Base-by-base conservation (phyloP, 2,329 filamentous ascomycete species). In the Talaromyces albobiverticillius region DNA sequence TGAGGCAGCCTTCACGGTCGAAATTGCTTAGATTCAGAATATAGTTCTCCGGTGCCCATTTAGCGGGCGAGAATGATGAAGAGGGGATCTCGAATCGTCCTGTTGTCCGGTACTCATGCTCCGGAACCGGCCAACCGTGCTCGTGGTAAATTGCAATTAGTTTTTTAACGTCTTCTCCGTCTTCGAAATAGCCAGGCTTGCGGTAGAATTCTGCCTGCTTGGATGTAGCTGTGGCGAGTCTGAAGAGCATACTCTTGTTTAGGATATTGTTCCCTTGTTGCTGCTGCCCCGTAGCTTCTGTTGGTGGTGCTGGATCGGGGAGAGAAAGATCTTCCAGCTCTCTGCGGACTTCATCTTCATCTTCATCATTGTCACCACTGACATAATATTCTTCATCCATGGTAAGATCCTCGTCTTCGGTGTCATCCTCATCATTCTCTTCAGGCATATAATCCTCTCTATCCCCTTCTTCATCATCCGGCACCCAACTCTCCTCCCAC, bases 401-500 rank as follows among this genome's bases (percentile, higher is more conserved):
- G 23, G 10, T 29, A 32, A 23, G 41, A 43, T 43, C 41, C 47
- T 29, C 5, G 5, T 29, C 26, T 29, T 29, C 26, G 26, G 5
- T 29, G 26, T 29, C 26, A 29, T 29, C 5, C 26, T 29, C 26
- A 10, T 29, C 26, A 29, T 10, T 29, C 26, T 29, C 26, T 29
- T 29, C 47, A 18, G 49, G 31, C 5, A 45, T 9, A 45, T 52
- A 52, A 43, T 45, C 41, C 49, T 34, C 46, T 13, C 34, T 31
- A 31, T 54, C 36, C 18, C 22, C 25, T 3, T 46, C 51, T n/a
- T 43, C 51, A 14, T 54, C 46, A 25, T 26, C 31, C 22, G 29
- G 46, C 22, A 54, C 18, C 18, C 48, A 43, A 50, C 46, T 50
- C 40, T 54, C 52, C 10, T 54, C 52, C 32, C 26, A 54, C 46